Base-by-base conservation (phyloP, 75 land plant species). In the Adiantum capillusveneris region DNA sequence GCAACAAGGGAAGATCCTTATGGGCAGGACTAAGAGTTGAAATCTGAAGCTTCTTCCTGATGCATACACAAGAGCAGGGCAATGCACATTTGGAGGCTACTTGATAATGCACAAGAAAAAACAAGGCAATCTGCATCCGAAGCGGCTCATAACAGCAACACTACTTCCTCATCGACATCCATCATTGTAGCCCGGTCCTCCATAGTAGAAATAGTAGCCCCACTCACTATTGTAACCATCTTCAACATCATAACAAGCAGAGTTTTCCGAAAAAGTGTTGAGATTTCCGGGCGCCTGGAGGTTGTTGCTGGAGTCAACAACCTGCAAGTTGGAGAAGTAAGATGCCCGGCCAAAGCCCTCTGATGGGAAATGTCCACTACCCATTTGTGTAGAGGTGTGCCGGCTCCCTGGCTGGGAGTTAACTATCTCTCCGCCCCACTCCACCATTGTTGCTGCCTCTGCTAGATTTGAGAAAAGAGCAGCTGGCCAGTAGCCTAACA, bases 361-460 rank as follows among this genome's bases (percentile, higher is more conserved):
- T 22, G 74, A 71, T 0, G 95, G 85, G 56, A 89, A 89, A 66
- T 75, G 89, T 14, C 95, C 95, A 58, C 95, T 89, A 9, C 95
- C 95, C 95, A 89, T 89, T 56, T 79, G 76, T 11, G 95, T 89
- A 11, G 84, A 56, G 3, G 95, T 89, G 76, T 89, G 95, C 16
- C 66, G 53, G 1, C 90, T 86, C 42, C 79, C 75, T 18, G 89
- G 75, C 29, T 78, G 63, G 11, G 90, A 76, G 61, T 89, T 89
- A 56, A 89, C 95, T 11, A 89, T 81, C 60, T 89, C 95, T 2
- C 95, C 95, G 55, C 94, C 94, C 86, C 86, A 89, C 45, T 89
- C 90, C 21, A 89, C 69, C 90, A 85, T 86, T 29, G 78, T 65
- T 12, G 95, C 90, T 70, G 82, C 75, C 21, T 80, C 90, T 12